Evolutionary conservation across 148 eudicot species (phyloP).

Genomic region (Gaultheria prostrata): DNA sequence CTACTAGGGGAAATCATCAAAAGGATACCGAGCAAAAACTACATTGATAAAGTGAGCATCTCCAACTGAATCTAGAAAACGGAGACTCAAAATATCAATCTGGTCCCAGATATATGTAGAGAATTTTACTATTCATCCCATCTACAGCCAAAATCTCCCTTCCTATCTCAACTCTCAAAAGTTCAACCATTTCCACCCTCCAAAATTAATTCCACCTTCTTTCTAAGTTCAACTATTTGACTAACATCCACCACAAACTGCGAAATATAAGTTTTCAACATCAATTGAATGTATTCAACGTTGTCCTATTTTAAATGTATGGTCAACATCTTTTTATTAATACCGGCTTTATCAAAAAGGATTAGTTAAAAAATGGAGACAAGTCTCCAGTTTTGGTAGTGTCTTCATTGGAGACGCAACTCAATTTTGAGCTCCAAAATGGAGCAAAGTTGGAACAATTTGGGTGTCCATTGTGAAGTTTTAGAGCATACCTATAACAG

Average conservation of each 20-base stretch:
- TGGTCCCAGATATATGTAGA: background rate
- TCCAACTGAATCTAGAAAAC: conserved; percentile 3
- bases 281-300: background rate
- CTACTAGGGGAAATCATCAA: background rate
- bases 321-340: background rate
- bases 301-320: background rate
- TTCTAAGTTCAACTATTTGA: background rate
- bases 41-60: background rate
- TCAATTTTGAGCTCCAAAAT: background rate
- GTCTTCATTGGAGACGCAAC: background rate
- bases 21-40: background rate
- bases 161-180: background rate
- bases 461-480: background rate
- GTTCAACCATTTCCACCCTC: background rate
- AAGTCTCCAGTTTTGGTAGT: background rate
- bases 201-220: background rate
- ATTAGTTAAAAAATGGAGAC: background rate
- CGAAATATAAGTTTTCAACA: background rate
- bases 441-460: background rate
- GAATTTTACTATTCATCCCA: background rate
- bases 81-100: background rate
- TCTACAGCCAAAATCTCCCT: background rate
- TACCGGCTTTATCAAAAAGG: background rate
- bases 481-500: background rate
- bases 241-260: background rate